Evolutionary conservation across 148 eudicot genomes (phyloP), one percentile per base, ranked within the genome.

Genomic region (Pouteria glomerata): DNA sequence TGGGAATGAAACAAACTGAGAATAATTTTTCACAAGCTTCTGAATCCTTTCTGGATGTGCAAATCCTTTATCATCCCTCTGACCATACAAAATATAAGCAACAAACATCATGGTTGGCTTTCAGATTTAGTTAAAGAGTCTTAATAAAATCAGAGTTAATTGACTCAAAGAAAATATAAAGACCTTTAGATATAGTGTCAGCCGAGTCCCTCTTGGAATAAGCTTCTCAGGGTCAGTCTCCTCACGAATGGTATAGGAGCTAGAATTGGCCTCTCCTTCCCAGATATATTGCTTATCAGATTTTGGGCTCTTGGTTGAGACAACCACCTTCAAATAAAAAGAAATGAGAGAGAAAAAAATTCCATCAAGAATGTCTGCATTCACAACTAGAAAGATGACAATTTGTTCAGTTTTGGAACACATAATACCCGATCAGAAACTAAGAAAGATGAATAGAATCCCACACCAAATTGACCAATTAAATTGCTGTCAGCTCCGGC

Each of bases 401-500:
- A n/a, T 35, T 4, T 34, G 56, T 27, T 42, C 16, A 39, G 23
- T 21, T 67, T 68, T 39, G 33, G 44, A 35, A 72, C 30, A 50
- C 1, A 11, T 2, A 44, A 62, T 86, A 91, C 99, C 90, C 86
- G 80, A 75, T 95, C 99, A 74, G 97, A 72, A 65, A 95, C 99
- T 73, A 95, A 77, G 70, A 95, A 95, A n/a, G 99, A 84, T 5
- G 99, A 95, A 83, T 95, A 95, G 83, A 93, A 95, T 31, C 99
- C 99, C 61, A 95, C 99, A 63, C 99, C 99, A 84, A 95, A 95
- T 79, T 95, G 99, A 76, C 97, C 99, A 69, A 95, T 95, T 76
- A 95, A 83, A 83, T 91, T 91, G 85, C 85, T 91, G 78, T 88
- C 99, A 41, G 84, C 47, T 50, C 96, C 97, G 69, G 90, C 73